These are phyloP conservation scores for Fraxinus baroniana DNA, from an alignment of 305 asterid species.

Conservation along the genomic window DNA sequence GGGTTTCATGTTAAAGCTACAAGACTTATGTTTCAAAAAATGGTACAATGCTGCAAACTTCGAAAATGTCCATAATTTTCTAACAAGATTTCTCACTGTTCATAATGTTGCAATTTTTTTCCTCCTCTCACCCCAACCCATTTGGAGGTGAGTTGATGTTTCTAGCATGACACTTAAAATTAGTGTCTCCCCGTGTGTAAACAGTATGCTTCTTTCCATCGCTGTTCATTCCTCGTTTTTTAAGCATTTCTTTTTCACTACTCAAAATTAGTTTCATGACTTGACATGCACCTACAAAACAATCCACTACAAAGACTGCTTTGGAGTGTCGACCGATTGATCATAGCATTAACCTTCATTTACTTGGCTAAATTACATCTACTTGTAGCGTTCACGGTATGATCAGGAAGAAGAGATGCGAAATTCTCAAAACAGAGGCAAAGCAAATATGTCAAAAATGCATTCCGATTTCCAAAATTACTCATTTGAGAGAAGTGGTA, in stretches of 20 bases:
- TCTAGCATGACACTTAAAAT: background rate
- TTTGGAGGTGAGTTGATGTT: background rate
- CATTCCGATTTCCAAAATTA: conserved; percentile 47
- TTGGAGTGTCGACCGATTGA: background rate
- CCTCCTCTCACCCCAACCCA: background rate
- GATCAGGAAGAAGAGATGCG: conserved; percentile 84
- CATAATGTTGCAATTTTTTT: background rate
- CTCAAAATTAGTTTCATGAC: background rate
- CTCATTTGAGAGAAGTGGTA: conserved; percentile 45
- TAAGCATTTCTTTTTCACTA: background rate
- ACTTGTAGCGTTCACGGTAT: conserved; percentile 67
- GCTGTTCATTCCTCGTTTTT: background rate
- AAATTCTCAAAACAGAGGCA: conserved; percentile 50
- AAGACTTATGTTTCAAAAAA: background rate
- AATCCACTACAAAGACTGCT: background rate
- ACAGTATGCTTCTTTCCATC: background rate
- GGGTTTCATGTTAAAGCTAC: background rate
- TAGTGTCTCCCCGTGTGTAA: background rate
- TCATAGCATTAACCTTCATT: background rate
- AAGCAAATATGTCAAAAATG: conserved; percentile 30
- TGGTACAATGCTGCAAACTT: background rate
- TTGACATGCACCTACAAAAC: background rate
- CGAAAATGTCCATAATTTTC: background rate
- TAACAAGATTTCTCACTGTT: background rate
- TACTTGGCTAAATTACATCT: conserved; percentile 26